A percentile compares a stretch with the other conserved stretches of the same genome.
These are phyloP conservation scores for Mycena filopes DNA, from an alignment of 768 basidiomycete species.

Conservation along the genomic window DNA sequence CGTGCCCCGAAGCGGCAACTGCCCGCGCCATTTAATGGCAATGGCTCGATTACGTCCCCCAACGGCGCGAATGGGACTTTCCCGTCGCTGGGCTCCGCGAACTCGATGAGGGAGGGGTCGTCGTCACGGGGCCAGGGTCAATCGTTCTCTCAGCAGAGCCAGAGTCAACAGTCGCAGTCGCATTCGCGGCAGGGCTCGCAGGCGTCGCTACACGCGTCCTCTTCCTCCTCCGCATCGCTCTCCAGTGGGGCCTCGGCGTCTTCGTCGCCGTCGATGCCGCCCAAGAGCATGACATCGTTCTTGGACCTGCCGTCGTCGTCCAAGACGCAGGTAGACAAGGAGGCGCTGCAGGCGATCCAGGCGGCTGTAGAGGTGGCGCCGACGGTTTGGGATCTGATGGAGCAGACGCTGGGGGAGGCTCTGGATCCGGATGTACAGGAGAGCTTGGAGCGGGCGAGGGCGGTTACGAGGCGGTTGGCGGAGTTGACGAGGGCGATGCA, in stretches of 20 bases:
- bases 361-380: conserved; percentile 83
- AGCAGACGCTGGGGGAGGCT: conserved; percentile 68
- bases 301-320: conserved; percentile 65
- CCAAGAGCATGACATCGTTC: conserved; percentile 43
- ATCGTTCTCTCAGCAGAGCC: conserved; percentile 26
- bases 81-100: conserved; percentile 7
- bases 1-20: conserved; percentile 64
- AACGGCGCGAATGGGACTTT: conserved; percentile 1
- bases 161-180: conserved; percentile 32
- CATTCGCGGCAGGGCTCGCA: conserved; percentile 55
- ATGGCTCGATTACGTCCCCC: conserved; percentile 28
- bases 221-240: conserved; percentile 53
- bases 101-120: conserved; percentile 24
- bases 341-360: conserved; percentile 82
- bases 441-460: conserved; percentile 69
- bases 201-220: conserved; percentile 47
- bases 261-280: conserved; percentile 51
- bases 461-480: conserved; percentile 70
- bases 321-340: conserved; percentile 77
- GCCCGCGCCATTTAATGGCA: conserved; percentile 45
- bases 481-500: conserved; percentile 68
- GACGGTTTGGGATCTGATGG: conserved; percentile 84
- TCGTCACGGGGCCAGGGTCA: conserved; percentile 30
- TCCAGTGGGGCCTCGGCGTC: conserved; percentile 45
- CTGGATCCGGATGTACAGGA: conserved; percentile 59